These are phyloP conservation scores for Pueraria montana DNA, from an alignment of 306 rosid species.

Conservation along the genomic window DNA sequence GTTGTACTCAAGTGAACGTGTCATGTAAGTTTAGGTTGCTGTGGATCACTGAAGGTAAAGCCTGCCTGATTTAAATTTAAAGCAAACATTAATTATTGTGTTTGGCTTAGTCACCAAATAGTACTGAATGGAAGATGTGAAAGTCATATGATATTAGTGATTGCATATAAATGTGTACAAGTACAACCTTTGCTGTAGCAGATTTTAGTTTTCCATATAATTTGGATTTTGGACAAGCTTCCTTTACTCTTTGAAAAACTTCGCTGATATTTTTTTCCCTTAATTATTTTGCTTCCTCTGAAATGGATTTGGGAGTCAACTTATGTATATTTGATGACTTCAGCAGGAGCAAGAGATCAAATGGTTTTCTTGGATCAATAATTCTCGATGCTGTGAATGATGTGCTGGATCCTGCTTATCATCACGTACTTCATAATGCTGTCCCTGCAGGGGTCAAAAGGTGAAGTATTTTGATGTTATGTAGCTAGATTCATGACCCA, in stretches of 20 bases:
- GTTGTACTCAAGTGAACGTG: slow-evolving; percentile 26
- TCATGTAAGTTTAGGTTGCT: slow-evolving; percentile 39
- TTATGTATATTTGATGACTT: slow-evolving; percentile 40
- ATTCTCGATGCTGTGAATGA: slow-evolving; percentile 79
- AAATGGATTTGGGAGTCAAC: slow-evolving; percentile 41
- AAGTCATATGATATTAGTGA: slow-evolving; percentile 1
- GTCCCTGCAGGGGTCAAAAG: slow-evolving; percentile 89
- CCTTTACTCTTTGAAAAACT: background rate
- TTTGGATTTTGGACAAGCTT: slow-evolving; percentile 24
- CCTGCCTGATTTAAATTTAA: slow-evolving; percentile 26
- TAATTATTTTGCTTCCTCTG: slow-evolving; percentile 30
- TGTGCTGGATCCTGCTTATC: slow-evolving; percentile 85
- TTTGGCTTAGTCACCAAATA: slow-evolving; percentile 12
- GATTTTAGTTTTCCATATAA: slow-evolving; percentile 33
- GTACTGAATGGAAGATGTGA: slow-evolving; percentile 16
- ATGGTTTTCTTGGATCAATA: slow-evolving; percentile 84
- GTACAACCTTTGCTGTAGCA: slow-evolving; percentile 7
- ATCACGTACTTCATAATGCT: slow-evolving; percentile 81
- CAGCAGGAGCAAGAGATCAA: slow-evolving; percentile 74
- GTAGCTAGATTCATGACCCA: slow-evolving; percentile 30
- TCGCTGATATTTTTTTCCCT: slow-evolving; percentile 2
- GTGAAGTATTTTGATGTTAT: slow-evolving; percentile 53
- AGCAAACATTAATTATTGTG: slow-evolving; percentile 10
- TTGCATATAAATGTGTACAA: slow-evolving; percentile 18
- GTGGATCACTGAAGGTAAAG: slow-evolving; percentile 6